Percentiles rank a stretch among this genome's conserved stretches.
These are phyloP conservation scores for Ajuga chamaepitys DNA, from an alignment of 257 asterid species.

Conservation along the genomic window DNA sequence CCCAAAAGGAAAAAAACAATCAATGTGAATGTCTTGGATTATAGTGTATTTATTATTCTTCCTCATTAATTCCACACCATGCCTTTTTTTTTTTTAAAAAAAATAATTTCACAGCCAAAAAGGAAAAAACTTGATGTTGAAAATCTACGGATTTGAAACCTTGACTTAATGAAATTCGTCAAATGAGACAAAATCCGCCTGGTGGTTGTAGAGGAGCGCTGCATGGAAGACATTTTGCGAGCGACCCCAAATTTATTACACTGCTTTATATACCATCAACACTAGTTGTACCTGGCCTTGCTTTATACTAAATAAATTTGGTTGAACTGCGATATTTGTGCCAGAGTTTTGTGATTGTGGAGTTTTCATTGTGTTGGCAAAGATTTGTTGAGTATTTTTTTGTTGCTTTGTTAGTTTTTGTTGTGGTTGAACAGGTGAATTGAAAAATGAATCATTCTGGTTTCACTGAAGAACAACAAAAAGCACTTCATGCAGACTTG, in stretches of 20 bases:
- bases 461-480: not conserved
- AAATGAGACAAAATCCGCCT: conserved; percentile 18
- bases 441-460: conserved; percentile 15
- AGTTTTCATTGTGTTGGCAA: too few species aligned
- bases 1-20: too few species aligned
- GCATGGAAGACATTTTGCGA: conserved; percentile 24
- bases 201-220: conserved; percentile 15
- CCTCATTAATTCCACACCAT: not conserved
- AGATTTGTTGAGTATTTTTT: not conserved
- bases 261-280: conserved; percentile 5
- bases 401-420: not conserved
- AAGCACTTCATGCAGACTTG: conserved; percentile 8
- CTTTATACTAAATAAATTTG: not conserved
- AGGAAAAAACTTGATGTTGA: not conserved
- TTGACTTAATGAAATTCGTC: not conserved
- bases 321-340: not conserved
- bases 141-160: conserved; percentile 22
- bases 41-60: not conserved
- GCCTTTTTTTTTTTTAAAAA: not conserved
- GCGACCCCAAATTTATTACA: not conserved
- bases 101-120: not conserved
- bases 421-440: not conserved
- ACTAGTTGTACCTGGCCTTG: conserved; percentile 8
- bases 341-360: too few species aligned
- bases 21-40: not conserved